Evolutionary conservation across 169 alveolate genomes (phyloP).

Genomic region (Perkinsus chesapeaki): DNA sequence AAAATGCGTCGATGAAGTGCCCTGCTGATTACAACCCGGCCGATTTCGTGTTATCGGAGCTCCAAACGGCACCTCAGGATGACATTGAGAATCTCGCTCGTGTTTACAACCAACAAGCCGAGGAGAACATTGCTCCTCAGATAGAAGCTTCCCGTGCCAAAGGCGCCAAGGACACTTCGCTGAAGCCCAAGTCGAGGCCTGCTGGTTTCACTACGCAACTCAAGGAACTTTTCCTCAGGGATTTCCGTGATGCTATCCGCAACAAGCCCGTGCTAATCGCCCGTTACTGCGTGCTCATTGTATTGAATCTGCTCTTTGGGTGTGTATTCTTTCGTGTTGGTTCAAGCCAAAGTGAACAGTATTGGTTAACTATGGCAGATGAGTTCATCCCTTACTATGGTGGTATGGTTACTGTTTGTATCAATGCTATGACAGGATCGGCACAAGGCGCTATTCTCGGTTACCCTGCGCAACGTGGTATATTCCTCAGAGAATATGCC

Average conservation of each 20-base stretch:
- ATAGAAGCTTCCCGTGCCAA: background rate
- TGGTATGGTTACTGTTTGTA: background rate
- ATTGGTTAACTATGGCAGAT: background rate
- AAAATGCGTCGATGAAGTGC: constrained; percentile 17
- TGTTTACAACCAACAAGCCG: background rate
- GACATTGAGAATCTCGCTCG: background rate
- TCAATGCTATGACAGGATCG: background rate
- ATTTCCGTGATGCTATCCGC: background rate
- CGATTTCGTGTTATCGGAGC: constrained; percentile 15
- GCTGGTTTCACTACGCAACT: background rate
- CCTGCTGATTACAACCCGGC: constrained; percentile 45
- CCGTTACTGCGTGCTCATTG: background rate
- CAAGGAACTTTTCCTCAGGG: background rate
- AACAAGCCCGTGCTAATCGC: background rate
- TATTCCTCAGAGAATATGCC: constrained; percentile 4
- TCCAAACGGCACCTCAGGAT: background rate
- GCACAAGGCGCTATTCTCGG: background rate
- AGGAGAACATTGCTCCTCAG: background rate
- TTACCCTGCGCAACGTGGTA: background rate
- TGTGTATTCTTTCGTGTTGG: background rate
- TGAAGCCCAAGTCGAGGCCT: background rate
- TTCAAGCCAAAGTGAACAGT: background rate
- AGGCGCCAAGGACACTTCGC: background rate
- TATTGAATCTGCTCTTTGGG: background rate
- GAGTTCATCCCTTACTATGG: background rate